Base-by-base conservation (phyloP, 2,329 filamentous ascomycete species). In the Aspergillus sp. region DNA sequence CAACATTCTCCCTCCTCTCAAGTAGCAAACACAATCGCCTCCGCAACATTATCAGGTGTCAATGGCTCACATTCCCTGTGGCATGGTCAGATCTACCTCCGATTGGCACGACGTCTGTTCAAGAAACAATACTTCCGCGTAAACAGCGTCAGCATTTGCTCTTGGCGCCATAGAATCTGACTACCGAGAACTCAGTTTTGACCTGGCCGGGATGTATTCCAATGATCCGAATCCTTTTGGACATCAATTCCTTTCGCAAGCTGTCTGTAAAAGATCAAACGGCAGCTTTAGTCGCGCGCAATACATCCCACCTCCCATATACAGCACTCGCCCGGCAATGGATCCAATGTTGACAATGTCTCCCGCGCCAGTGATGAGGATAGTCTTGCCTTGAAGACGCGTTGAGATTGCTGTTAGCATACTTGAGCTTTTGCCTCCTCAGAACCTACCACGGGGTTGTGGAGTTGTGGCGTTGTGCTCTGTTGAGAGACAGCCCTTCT, bases 341-440 rank as follows among this genome's bases (percentile, higher is more conserved):
- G 45, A 49, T 9, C 46, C 46, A 29, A 53, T 53, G 41, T 53
- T 53, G 46, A 49, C 45, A 17, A 53, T 53, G 5, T 53, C 51
- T 13, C 51, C 51, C 5, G 34, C 34, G 34, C 34, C 34, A 2
- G 34, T 38, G 13, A 38, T 17, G 14, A 38, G 14, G 16, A 38
- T 38, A 4, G 34, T 38, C 16, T 38, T 38, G 34, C 34, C 34
- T 38, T 17, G 34, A 4, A 38, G 34, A 17, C 34, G 34, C 14
- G 7, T 38, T 1, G 34, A 38, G 11, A 38, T 38, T n/a, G 34
- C 34, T 9, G 34, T 17, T 38, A 7, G 11, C 34, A 38, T 38
- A 5, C 11, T 29, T 29, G 25, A 11, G 7, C 5, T 29, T 29
- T n/a, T n/a, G n/a, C n/a, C n/a, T n/a, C n/a, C n/a, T n/a, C n/a